A percentile compares a stretch with the other conserved stretches of the same genome.
Evolutionary conservation across 1,139 yeast species (phyloP).

Genomic region (Candida mesenterica): DNA sequence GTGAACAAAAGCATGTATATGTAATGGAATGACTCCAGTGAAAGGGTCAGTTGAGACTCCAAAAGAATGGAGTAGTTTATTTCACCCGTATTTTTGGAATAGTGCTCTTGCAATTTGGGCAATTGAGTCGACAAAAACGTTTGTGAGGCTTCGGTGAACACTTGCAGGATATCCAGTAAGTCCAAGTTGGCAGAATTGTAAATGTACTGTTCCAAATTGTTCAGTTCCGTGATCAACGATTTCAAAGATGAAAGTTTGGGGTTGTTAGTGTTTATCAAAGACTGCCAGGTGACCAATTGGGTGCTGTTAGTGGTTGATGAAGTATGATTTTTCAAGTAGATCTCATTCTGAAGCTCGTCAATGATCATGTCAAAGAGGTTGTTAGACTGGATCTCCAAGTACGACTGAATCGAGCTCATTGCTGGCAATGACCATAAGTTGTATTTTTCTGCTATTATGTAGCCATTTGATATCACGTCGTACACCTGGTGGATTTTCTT

Average conservation of each 20-base stretch:
- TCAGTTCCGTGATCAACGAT: conserved; percentile 37
- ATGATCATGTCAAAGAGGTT: conserved; percentile 67
- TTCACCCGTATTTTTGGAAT: conserved; percentile 19
- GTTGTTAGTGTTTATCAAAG: conserved; percentile 25
- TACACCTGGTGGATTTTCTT: conserved; percentile 73
- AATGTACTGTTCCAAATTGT: conserved; percentile 54
- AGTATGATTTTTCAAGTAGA: conserved; percentile 54
- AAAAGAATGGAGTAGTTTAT: conserved; percentile 31
- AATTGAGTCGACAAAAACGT: conserved; percentile 31
- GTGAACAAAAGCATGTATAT: conserved; percentile 56
- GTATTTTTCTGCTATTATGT: conserved; percentile 55
- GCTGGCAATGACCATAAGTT: conserved; percentile 64
- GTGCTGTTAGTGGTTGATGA: conserved; percentile 1
- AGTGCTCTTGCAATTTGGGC: conserved; percentile 32
- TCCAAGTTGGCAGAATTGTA: conserved; percentile 59
- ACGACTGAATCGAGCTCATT: conserved; percentile 53
- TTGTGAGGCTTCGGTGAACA: conserved; percentile 45
- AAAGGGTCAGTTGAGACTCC: conserved; percentile 27
- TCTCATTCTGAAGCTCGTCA: conserved; percentile 72
- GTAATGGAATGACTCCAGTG: conserved; percentile 54
- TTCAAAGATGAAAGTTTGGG: conserved; percentile 37
- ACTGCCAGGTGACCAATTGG: conserved; percentile 27
- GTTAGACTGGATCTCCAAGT: conserved; percentile 62
- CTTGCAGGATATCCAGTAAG: conserved; percentile 49
- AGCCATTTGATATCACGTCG: conserved; percentile 56